Percentiles rank a stretch among this genome's conserved stretches.
These are phyloP conservation scores for Casuarina cunninghamiana DNA, from an alignment of 306 rosid species.

Conservation along the genomic window DNA sequence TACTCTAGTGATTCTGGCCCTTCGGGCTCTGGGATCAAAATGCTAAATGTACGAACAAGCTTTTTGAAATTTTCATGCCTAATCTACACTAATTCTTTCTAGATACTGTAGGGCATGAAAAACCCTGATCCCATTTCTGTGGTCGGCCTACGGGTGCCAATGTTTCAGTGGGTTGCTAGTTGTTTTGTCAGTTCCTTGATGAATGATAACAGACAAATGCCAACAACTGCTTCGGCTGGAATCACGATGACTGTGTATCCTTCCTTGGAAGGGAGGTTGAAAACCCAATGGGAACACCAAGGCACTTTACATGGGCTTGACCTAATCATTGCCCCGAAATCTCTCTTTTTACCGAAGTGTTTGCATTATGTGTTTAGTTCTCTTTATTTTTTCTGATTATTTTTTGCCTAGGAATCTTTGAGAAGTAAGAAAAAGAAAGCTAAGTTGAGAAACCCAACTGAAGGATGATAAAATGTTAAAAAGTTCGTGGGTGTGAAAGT, in stretches of 20 bases:
- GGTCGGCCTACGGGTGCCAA: not conserved
- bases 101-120: too few relatives aligned
- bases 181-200: not conserved
- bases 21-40: too few relatives aligned
- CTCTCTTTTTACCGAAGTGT: not conserved
- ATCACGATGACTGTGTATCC: too few relatives aligned
- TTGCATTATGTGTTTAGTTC: not conserved
- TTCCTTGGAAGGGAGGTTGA: too few relatives aligned
- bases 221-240: not conserved
- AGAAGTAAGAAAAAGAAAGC: not conserved
- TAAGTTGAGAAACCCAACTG: too few relatives aligned
- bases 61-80: too few relatives aligned
- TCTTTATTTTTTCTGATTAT: not conserved
- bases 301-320: not conserved
- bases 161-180: not conserved
- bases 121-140: not conserved
- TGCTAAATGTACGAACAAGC: too few relatives aligned
- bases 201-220: not conserved
- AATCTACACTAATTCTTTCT: too few relatives aligned
- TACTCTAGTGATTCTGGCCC: too few relatives aligned
- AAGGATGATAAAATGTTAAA: too few relatives aligned
- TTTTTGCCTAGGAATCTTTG: not conserved
- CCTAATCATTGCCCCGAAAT: not conserved
- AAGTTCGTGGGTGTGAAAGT: too few relatives aligned
- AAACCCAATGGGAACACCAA: not conserved